Evolutionary conservation across 2,329 filamentous ascomycete species (phyloP).

Genomic region (Fusarium mexicanum): DNA sequence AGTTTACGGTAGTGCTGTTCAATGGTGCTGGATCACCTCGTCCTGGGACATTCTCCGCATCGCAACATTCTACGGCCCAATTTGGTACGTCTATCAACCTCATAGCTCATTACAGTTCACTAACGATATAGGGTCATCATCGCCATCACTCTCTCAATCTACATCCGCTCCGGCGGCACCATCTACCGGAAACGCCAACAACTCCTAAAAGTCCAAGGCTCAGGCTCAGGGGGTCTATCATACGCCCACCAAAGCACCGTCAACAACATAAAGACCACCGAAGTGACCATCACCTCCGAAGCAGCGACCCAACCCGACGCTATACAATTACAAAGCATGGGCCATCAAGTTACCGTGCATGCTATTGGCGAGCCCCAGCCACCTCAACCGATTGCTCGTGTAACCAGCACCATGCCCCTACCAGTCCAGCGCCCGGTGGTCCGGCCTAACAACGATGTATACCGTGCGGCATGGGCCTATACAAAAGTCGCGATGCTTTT

Average conservation of each 20-base stretch:
- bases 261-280: slow-evolving; percentile 3
- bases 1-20: neutral
- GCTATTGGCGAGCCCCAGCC: neutral
- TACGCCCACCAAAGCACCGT: neutral
- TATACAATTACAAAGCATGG: neutral
- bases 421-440: neutral
- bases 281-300: neutral
- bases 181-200: slow-evolving; percentile 10
- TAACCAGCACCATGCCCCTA: neutral
- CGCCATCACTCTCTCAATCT: neutral
- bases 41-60: neutral
- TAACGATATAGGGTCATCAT: neutral
- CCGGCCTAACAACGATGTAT: neutral
- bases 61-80: slow-evolving; percentile 1
- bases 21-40: slow-evolving; percentile 2
- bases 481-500: slow-evolving; percentile 6
- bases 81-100: neutral
- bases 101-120: accelerated
- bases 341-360: neutral
- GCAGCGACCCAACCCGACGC: neutral
- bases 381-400: neutral
- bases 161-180: neutral
- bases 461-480: slow-evolving; percentile 3
- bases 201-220: neutral
- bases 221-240: neutral